Evolutionary conservation across 2,329 filamentous ascomycete genomes (phyloP).

Genomic region (Cercospora zeae-maydis): DNA sequence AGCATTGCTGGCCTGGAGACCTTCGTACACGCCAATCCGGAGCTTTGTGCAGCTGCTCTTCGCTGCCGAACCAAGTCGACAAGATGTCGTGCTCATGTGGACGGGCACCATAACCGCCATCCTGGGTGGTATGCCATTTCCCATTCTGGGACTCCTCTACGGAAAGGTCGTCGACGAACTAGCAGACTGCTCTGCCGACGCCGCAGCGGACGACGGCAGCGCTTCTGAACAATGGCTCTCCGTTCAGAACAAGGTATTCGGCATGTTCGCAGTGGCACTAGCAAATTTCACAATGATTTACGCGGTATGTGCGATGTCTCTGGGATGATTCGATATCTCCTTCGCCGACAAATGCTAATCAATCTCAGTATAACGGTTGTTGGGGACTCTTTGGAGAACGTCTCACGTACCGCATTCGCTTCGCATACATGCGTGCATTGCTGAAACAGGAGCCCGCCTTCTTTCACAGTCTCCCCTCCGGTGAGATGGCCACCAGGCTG

Average conservation of each 20-base stretch:
- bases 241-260: conserved; percentile 3
- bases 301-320: background rate
- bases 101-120: background rate
- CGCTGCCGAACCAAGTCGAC: conserved; percentile 3
- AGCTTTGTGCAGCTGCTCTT: background rate
- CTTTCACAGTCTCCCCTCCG: conserved; percentile 60
- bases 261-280: background rate
- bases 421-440: conserved; percentile 56
- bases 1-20: conserved; percentile 2
- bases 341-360: background rate
- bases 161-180: conserved; percentile 2
- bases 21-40: background rate
- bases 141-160: background rate
- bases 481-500: conserved; percentile 60
- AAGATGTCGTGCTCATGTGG: conserved; percentile 6
- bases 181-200: background rate
- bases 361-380: conserved; percentile 4
- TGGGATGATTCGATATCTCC: background rate
- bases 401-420: conserved; percentile 59
- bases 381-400: conserved; percentile 64
- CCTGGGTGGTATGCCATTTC: conserved; percentile 1
- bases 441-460: conserved; percentile 60
- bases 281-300: conserved; percentile 1
- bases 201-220: background rate
- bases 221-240: conserved; percentile 2